Conservation (phyloP, 192 early-diverging fungal species). For the Rhizophagus clarus region DNA sequence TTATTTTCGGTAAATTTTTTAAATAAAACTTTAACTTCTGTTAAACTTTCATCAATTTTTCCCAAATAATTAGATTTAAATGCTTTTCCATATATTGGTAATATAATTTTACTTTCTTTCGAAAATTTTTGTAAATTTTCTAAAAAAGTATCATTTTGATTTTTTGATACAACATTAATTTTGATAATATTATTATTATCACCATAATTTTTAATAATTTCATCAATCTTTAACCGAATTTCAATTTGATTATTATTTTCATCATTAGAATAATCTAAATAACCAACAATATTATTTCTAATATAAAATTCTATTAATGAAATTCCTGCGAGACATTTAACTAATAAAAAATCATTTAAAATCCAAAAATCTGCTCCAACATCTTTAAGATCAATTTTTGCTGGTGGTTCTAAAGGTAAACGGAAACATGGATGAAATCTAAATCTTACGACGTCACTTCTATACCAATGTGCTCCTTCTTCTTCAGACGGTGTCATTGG, state of each 20-base stretch:
- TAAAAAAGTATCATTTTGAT: conserved; percentile 23
- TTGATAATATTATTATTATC: background rate
- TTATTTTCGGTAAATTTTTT: background rate
- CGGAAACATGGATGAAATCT: conserved; percentile 61
- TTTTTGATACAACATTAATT: background rate
- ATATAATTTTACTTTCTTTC: background rate
- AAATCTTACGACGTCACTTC: conserved; percentile 61
- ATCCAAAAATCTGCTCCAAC: background rate
- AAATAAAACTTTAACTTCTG: conserved; percentile 28
- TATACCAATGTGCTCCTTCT: conserved; percentile 67
- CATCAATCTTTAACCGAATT: background rate
- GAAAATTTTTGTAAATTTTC: conserved; percentile 5
- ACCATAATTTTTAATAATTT: background rate
- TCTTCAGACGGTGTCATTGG: conserved; percentile 56
- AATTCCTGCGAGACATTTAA: conserved; percentile 42
- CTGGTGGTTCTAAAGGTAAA: conserved; percentile 47
- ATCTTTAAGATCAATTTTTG: background rate
- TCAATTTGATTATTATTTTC: conserved; percentile 32
- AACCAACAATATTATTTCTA: conserved; percentile 49
- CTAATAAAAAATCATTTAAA: conserved; percentile 7
- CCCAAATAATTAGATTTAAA: conserved; percentile 32
- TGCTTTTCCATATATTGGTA: conserved; percentile 7
- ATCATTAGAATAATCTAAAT: conserved; percentile 57
- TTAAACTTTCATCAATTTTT: background rate
- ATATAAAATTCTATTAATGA: conserved; percentile 59